Base-by-base conservation (phyloP, 2,329 filamentous ascomycete genomes). In the Septoria petroselini region DNA sequence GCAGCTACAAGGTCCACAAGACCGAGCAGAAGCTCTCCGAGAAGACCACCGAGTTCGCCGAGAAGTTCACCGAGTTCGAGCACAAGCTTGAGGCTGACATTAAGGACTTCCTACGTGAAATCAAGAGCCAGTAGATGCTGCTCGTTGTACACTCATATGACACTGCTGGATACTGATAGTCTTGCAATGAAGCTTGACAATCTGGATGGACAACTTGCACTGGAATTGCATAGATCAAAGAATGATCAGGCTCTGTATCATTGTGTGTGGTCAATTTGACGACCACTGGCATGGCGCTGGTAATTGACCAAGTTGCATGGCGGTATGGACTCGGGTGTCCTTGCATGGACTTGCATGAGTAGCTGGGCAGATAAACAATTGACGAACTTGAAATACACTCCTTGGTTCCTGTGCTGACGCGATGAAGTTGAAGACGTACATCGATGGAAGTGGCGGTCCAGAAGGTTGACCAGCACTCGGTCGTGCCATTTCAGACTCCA, bases 101-200 rank as follows among this genome's bases (percentile, higher is more conserved):
- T 52, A 65, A 76, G 65, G 70, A 70, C 45, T 72, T 78, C 64
- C 70, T 87, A 43, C 48, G 47, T 17, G 39, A 52, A 19, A 40
- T 59, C 35, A 57, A 58, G 58, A 54, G 46, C 51, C 45, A 54
- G 33, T 60, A 57, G 49, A 56, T 41, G 17, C 25, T 27, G 23
- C 12, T 15, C 23, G 23, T n/a, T 47, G 43, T 47, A 40, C 35
- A 39, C 25, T 47, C 11, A 25, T 30, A 19, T 12, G 25, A 17
- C 35, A 38, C 35, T 38, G 35, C 35, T 38, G 21, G 18, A 38
- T 38, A 38, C 35, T 17, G 11, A 38, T 15, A 15, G 11, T 38
- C 35, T 38, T 11, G 35, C 17, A 9, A 38, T 21, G 17, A 27
- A 5, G 23, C 23, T 27, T 27, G 35, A 38, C 17, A 18, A 7